phyloP scores from a whole-genome alignment of 805 yeast species.

The Scheffersomyces amazonensis region DNA sequence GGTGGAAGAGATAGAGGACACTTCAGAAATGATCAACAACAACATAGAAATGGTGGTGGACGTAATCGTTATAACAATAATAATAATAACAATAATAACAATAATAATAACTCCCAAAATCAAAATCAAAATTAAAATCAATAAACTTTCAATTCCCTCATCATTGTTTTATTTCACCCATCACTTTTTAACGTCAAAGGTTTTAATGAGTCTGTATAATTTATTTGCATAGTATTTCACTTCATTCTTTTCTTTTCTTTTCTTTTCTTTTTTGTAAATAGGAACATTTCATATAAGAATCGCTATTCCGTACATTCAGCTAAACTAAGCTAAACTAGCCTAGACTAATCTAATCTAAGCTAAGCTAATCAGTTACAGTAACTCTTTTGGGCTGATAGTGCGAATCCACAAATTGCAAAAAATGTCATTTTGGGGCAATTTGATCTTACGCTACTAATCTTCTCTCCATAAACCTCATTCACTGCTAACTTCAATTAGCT shows the following conservation, averaged over 20 bases:
- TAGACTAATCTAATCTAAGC: too few relatives aligned
- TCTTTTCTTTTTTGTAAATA: not conserved
- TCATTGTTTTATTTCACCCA: not conserved
- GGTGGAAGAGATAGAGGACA: slow-evolving; percentile 5
- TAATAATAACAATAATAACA: not conserved
- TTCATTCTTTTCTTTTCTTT: too few relatives aligned
- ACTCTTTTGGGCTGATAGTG: too few relatives aligned
- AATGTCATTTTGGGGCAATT: too few relatives aligned
- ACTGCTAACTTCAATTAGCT: too few relatives aligned
- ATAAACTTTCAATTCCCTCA: not conserved
- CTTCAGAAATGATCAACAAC: slow-evolving; percentile 6
- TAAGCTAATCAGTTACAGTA: too few relatives aligned
- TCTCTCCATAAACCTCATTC: too few relatives aligned
- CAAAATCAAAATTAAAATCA: not conserved
- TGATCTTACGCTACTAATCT: too few relatives aligned
- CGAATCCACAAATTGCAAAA: too few relatives aligned
- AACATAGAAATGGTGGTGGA: slow-evolving; percentile 7
- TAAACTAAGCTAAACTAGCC: too few relatives aligned
- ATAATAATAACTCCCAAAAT: not conserved
- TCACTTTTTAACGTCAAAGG: not conserved
- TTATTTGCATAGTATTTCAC: not conserved
- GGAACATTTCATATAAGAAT: too few relatives aligned
- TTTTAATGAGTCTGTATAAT: not conserved
- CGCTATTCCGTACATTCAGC: too few relatives aligned
- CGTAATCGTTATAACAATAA: slow-evolving; percentile 9